Evolutionary conservation across 2,329 filamentous ascomycete genomes (phyloP).

Genomic region (Talaromyces sp.): DNA sequence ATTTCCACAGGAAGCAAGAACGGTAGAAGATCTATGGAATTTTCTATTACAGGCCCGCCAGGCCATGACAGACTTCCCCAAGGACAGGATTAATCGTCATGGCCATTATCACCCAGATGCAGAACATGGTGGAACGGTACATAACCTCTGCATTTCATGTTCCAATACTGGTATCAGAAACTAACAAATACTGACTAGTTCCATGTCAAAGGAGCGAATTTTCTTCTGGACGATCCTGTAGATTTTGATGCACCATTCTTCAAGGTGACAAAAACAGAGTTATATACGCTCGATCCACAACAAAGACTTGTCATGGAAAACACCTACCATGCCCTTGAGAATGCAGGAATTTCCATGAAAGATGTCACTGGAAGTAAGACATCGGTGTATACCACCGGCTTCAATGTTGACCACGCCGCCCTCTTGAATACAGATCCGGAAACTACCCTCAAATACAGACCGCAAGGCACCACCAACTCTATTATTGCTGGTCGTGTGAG

Average conservation of each 20-base stretch:
- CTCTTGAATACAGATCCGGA: slow-evolving; percentile 20
- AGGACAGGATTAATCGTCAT: slow-evolving; percentile 36
- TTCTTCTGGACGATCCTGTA: slow-evolving; percentile 26
- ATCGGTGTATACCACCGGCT: slow-evolving; percentile 34
- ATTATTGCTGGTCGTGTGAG: slow-evolving; percentile 35
- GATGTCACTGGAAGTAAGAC: slow-evolving; percentile 32
- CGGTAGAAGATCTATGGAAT: slow-evolving; percentile 36
- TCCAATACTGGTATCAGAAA: not conserved
- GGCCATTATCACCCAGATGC: slow-evolving; percentile 42
- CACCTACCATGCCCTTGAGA: slow-evolving; percentile 23
- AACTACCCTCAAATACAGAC: slow-evolving; percentile 23
- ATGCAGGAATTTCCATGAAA: slow-evolving; percentile 32
- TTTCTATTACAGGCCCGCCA: slow-evolving; percentile 33
- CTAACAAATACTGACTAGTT: slow-evolving; percentile 3
- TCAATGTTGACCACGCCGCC: slow-evolving; percentile 32
- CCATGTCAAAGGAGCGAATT: slow-evolving; percentile 24
- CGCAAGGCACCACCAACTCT: slow-evolving; percentile 28
- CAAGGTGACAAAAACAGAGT: slow-evolving; percentile 17
- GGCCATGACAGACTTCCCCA: slow-evolving; percentile 36
- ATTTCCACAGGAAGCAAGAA: slow-evolving; percentile 35
- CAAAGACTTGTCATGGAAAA: slow-evolving; percentile 33
- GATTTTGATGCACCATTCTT: slow-evolving; percentile 35
- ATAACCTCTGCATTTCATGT: not conserved
- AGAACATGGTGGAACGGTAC: slow-evolving; percentile 35
- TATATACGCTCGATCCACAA: slow-evolving; percentile 19